Evolutionary conservation across 768 basidiomycete species (phyloP).

Genomic region (Gloeostereum incarnatum): DNA sequence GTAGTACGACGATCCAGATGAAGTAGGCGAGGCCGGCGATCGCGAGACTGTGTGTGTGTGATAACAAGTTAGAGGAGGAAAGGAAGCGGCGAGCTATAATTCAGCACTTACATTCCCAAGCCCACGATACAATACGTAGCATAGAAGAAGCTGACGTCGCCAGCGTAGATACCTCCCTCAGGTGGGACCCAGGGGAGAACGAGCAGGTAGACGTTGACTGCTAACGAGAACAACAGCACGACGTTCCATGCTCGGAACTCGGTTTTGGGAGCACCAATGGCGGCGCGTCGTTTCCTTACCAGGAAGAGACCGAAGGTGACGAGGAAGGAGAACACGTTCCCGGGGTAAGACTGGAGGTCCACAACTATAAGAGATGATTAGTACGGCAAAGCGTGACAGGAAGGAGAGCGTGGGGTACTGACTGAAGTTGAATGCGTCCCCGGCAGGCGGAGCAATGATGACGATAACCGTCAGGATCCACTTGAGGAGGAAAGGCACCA

Average conservation of each 20-base stretch:
- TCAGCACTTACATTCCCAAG: constrained; percentile 23
- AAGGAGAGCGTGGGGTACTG: constrained; percentile 5
- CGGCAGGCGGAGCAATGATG: constrained; percentile 34
- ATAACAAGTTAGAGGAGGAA: background rate
- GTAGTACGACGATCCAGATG: constrained; percentile 30
- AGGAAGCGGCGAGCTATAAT: too few species aligned
- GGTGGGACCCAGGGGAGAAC: constrained; percentile 33
- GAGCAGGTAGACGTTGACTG: constrained; percentile 29
- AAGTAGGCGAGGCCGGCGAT: constrained; percentile 20
- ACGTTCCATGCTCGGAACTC: constrained; percentile 29
- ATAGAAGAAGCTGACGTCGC: constrained; percentile 33
- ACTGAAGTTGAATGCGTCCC: constrained; percentile 36
- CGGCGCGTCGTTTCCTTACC: constrained; percentile 21
- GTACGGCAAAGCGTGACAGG: background rate
- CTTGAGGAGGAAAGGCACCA: constrained; percentile 33
- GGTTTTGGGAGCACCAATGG: constrained; percentile 19
- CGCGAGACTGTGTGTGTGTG: constrained; percentile 13
- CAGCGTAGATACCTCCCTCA: constrained; percentile 23
- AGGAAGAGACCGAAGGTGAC: constrained; percentile 24
- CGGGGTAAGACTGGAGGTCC: constrained; percentile 29
- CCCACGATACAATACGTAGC: constrained; percentile 31
- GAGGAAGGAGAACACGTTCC: constrained; percentile 25
- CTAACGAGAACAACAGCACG: constrained; percentile 22
- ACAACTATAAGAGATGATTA: constrained; percentile 16
- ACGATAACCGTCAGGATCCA: constrained; percentile 37